Evolutionary conservation across 352 stramenopile genomes (phyloP), one percentile per base, ranked within the genome.

Genomic region (Bremia lactucae): DNA sequence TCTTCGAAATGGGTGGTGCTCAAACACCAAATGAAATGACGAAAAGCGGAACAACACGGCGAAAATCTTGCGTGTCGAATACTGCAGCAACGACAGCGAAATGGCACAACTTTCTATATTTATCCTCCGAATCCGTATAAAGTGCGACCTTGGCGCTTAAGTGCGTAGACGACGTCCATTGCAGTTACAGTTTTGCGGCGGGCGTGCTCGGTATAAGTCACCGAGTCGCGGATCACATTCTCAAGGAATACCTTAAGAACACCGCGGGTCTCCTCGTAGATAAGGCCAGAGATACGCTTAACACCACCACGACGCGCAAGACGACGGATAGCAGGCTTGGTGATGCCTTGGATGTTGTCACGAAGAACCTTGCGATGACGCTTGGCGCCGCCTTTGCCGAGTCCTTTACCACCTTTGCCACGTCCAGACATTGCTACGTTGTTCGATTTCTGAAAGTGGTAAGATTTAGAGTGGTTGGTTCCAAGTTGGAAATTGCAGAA

Each of bases 181-280:
- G 95, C 95, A 31, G 93, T 98, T 54, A 98, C 94, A 13, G 92
- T 98, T 84, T 97, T 98, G 34, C 94, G 73, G 54, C 89, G 84
- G 24, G 89, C 92, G 67, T 97, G 88, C 81, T 97, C 92, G 22
- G 90, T 97, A 76, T 97, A 97, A 6, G 84, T 97, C 9, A 97
- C 79, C 37, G 90, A 91, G 68, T 98, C 91, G 64, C 84, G 73
- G 71, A 98, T 98, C 15, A 98, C 89, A 68, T 97, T 97, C 72
- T 98, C 94, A 15, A 98, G 77, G 73, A 98, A 98, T 16, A 97
- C 93, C 81, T 98, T 98, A 44, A 98, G 85, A 23, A 98, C 95
- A 53, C 94, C 94, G 58, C 94, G 87, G 28, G 93, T 98, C 70
- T 98, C 94, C 74, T 98, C 95, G 71, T 98, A 98, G 66, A 98